These are phyloP conservation scores for Cladosporium sp. DNA, from an alignment of 2,329 filamentous ascomycete species.

Conservation along the genomic window DNA sequence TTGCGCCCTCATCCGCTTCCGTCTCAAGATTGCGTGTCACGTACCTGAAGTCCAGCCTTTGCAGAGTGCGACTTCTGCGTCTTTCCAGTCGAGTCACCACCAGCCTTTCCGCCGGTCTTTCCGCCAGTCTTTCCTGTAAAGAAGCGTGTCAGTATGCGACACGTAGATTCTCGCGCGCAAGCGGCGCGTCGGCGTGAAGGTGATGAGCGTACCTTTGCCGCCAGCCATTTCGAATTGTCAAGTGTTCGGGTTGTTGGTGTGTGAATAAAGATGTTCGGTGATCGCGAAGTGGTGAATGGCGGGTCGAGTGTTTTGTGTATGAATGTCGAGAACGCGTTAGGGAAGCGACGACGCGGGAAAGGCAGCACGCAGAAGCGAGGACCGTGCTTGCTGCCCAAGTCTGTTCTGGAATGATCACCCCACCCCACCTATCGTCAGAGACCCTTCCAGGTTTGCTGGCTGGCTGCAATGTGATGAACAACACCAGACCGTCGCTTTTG, in stretches of 20 bases:
- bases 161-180: slow-evolving; percentile 24
- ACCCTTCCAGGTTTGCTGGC: not conserved
- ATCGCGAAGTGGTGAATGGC: not conserved
- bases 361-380: not conserved
- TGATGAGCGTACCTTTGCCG: slow-evolving; percentile 79
- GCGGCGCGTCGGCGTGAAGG: slow-evolving; percentile 45
- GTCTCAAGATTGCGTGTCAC: slow-evolving; percentile 38
- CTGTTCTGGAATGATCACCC: not conserved
- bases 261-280: not conserved
- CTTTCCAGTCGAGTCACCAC: slow-evolving; percentile 72
- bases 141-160: slow-evolving; percentile 32
- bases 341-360: slow-evolving; percentile 5
- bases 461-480: not conserved
- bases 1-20: not conserved
- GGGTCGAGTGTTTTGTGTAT: not conserved
- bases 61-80: slow-evolving; percentile 91
- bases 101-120: slow-evolving; percentile 82
- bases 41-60: slow-evolving; percentile 92
- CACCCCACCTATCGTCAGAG: not conserved
- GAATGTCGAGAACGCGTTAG: slow-evolving; percentile 2
- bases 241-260: slow-evolving; percentile 16
- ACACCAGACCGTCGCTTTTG: not conserved
- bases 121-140: slow-evolving; percentile 64
- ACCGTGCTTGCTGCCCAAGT: not conserved
- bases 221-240: slow-evolving; percentile 61